phyloP scores from a whole-genome alignment of 768 basidiomycete genomes.

The Psilocybe subaeruginosa region DNA sequence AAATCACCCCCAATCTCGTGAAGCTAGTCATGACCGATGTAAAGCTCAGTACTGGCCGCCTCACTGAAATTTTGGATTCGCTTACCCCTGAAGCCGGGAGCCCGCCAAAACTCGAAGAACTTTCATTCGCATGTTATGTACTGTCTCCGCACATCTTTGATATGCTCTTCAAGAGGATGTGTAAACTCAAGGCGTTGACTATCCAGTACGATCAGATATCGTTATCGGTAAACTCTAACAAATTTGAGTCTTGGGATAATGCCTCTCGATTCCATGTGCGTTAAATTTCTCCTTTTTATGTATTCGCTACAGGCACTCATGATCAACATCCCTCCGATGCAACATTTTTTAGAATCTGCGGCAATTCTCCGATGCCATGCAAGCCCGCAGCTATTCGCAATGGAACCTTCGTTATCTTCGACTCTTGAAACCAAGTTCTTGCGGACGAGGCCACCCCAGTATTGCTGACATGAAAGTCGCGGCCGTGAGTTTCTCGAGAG shows the following conservation, averaged over 20 bases:
- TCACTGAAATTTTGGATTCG: slow-evolving; percentile 1
- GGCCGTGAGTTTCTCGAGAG: slow-evolving; percentile 8
- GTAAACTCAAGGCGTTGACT: slow-evolving; percentile 3
- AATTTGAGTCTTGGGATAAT: neutral
- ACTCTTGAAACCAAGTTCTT: slow-evolving; percentile 2
- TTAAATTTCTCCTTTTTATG: neutral
- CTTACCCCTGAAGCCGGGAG: neutral
- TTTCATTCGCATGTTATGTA: neutral
- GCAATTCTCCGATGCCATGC: slow-evolving; percentile 14
- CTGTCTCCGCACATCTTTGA: slow-evolving; percentile 9
- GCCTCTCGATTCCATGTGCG: neutral
- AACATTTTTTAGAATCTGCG: neutral
- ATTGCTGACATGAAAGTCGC: slow-evolving; percentile 10
- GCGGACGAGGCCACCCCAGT: slow-evolving; percentile 14
- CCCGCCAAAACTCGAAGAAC: slow-evolving; percentile 10
- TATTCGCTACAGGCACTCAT: neutral
- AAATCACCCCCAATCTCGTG: slow-evolving; percentile 12
- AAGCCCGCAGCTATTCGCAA: slow-evolving; percentile 12
- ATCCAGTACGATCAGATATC: slow-evolving; percentile 2
- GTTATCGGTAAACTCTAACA: neutral
- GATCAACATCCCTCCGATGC: neutral
- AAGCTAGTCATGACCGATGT: slow-evolving; percentile 12
- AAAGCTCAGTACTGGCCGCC: neutral
- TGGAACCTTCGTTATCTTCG: slow-evolving; percentile 16
- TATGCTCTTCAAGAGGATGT: slow-evolving; percentile 5